These are phyloP conservation scores for Monosporascus sp. DNA, from an alignment of 2,329 filamentous ascomycete genomes.

Conservation along the genomic window DNA sequence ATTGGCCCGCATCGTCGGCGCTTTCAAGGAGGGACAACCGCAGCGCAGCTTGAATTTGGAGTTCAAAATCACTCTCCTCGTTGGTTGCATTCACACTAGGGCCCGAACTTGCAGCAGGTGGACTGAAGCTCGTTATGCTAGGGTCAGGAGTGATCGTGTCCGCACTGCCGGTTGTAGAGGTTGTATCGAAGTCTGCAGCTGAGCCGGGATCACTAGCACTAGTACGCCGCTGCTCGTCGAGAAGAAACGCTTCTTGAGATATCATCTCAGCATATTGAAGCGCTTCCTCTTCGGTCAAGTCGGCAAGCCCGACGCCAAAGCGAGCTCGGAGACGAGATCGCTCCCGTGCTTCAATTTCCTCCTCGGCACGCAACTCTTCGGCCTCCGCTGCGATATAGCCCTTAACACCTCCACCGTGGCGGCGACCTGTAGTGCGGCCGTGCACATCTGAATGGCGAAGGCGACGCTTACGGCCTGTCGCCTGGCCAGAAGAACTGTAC, in stretches of 20 bases:
- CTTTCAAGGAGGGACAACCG: slow-evolving; percentile 56
- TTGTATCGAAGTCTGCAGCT: slow-evolving; percentile 39
- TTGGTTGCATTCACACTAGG: slow-evolving; percentile 22
- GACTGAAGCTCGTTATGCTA: slow-evolving; percentile 39
- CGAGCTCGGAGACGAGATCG: slow-evolving; percentile 66
- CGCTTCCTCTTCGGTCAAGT: slow-evolving; percentile 61
- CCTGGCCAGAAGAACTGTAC: slow-evolving; percentile 78
- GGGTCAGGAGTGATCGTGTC: slow-evolving; percentile 52
- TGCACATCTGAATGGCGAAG: slow-evolving; percentile 61
- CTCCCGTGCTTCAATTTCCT: slow-evolving; percentile 61
- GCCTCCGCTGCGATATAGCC: slow-evolving; percentile 86
- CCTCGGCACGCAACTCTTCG: slow-evolving; percentile 71
- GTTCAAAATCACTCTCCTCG: slow-evolving; percentile 52
- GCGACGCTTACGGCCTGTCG: slow-evolving; percentile 72
- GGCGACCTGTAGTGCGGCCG: slow-evolving; percentile 43
- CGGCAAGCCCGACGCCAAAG: slow-evolving; percentile 76
- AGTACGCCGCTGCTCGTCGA: slow-evolving; percentile 51
- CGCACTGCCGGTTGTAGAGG: slow-evolving; percentile 29
- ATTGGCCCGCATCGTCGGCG: slow-evolving; percentile 41
- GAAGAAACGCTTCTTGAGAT: slow-evolving; percentile 53
- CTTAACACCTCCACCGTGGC: slow-evolving; percentile 63
- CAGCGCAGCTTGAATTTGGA: slow-evolving; percentile 58
- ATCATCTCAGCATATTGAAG: slow-evolving; percentile 61
- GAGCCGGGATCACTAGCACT: slow-evolving; percentile 48
- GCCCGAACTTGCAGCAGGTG: slow-evolving; percentile 20